phyloP scores from a whole-genome alignment of 129 eudicot genomes.

The Deinandra increscens region DNA sequence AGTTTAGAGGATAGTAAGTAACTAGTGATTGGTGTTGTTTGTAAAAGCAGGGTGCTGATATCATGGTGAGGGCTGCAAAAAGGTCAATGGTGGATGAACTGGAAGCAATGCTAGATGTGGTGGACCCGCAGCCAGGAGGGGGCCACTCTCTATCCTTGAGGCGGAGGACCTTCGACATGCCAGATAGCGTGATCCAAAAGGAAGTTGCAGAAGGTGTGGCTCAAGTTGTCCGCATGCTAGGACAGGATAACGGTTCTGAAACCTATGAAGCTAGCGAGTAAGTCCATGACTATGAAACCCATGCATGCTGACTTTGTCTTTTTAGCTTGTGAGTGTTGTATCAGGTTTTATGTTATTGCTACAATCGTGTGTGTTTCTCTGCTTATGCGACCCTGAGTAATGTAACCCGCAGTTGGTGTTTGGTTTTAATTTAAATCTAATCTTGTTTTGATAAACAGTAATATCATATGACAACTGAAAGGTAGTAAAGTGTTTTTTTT shows the following conservation, averaged over 20 bases:
- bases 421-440: conserved; percentile 6
- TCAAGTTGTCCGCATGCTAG: conserved; percentile 69
- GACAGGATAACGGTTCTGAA: conserved; percentile 34
- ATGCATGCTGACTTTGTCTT: background rate
- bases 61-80: conserved; percentile 83
- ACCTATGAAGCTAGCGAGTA: conserved; percentile 36
- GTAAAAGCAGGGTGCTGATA: conserved; percentile 66
- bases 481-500: too few relatives aligned
- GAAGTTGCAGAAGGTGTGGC: conserved; percentile 90
- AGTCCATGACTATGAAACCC: conserved; percentile 14
- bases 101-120: conserved; percentile 94
- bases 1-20: background rate
- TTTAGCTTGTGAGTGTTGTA: conserved; percentile 4
- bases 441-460: background rate
- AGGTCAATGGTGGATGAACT: conserved; percentile 92
- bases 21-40: background rate
- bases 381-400: conserved; percentile 18
- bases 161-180: conserved; percentile 93
- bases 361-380: conserved; percentile 15
- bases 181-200: conserved; percentile 73
- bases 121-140: conserved; percentile 72
- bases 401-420: conserved; percentile 16
- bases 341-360: background rate
- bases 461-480: too few relatives aligned
- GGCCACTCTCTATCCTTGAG: conserved; percentile 45